These are phyloP conservation scores for Oxytropis ochrocephala DNA, from an alignment of 306 rosid genomes.

Conservation along the genomic window DNA sequence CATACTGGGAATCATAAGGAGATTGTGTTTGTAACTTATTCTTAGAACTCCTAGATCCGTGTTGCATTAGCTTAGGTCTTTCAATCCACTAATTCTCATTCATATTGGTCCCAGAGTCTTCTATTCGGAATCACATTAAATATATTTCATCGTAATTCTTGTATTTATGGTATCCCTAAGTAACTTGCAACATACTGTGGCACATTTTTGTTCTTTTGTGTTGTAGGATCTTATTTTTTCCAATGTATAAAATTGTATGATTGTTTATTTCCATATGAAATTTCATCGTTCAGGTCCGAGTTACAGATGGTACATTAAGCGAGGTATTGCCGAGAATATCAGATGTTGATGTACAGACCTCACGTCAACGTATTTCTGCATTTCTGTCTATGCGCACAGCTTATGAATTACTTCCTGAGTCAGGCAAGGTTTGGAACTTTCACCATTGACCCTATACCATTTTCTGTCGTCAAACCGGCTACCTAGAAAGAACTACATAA, in stretches of 20 bases:
- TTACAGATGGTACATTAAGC: slow-evolving; percentile 53
- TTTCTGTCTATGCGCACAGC: slow-evolving; percentile 70
- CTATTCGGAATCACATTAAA: background rate
- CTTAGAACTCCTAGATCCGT: background rate
- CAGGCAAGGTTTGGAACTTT: slow-evolving; percentile 96
- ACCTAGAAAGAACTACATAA: background rate
- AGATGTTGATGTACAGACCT: slow-evolving; percentile 75
- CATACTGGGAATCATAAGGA: background rate
- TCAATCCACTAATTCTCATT: background rate
- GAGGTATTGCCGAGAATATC: slow-evolving; percentile 62
- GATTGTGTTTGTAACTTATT: background rate
- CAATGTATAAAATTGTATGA: background rate
- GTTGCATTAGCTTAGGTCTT: background rate
- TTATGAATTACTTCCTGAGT: slow-evolving; percentile 96
- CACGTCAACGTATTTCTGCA: slow-evolving; percentile 69
- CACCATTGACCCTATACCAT: slow-evolving; percentile 10
- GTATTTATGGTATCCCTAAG: background rate
- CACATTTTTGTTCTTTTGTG: slow-evolving; percentile 9
- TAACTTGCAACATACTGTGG: background rate
- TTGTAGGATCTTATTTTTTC: background rate
- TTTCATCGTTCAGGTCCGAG: slow-evolving; percentile 50
- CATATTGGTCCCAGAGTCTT: background rate
- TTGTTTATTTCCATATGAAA: slow-evolving; percentile 18
- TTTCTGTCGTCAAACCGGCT: slow-evolving; percentile 2
- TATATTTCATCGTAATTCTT: background rate